A percentile compares a stretch with the other conserved stretches of the same genome.
Evolutionary conservation across 208 protist species (phyloP).

Genomic region (Porcisia deanei): DNA sequence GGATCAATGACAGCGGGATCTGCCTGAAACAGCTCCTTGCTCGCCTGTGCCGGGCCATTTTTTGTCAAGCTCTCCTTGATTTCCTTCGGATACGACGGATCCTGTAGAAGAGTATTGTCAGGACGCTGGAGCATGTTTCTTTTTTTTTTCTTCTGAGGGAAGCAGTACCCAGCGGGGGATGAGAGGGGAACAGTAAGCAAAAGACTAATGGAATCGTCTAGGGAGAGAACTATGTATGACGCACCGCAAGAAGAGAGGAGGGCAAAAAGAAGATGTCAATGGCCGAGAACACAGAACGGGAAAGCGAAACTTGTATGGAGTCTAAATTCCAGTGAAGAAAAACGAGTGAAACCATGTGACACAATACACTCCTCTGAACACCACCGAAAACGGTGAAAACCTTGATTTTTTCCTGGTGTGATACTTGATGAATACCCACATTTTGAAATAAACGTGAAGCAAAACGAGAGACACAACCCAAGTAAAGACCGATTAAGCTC

Average conservation of each 20-base stretch:
- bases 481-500: not conserved
- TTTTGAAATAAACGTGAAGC: not conserved
- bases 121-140: constrained; percentile 75
- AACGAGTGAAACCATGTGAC: not conserved
- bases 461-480: not conserved
- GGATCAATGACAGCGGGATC: constrained; percentile 83
- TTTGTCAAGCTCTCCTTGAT: constrained; percentile 39
- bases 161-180: not conserved
- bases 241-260: not conserved
- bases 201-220: not conserved
- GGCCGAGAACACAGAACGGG: not conserved
- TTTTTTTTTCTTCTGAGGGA: not conserved
- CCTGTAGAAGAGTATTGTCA: constrained; percentile 64
- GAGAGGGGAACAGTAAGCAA: constrained; percentile 4
- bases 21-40: constrained; percentile 64
- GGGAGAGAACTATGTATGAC: not conserved
- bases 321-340: not conserved
- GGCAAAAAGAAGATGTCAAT: not conserved
- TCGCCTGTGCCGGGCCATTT: constrained; percentile 71
- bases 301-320: not conserved
- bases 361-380: not conserved
- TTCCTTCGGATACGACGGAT: constrained; percentile 74
- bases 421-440: too few species aligned
- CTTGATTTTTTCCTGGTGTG: too few species aligned
- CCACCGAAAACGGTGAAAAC: too few species aligned